Evolutionary conservation across 2,329 filamentous ascomycete species (phyloP), one percentile per base, ranked within the genome.

Genomic region (Fusarium siculi): DNA sequence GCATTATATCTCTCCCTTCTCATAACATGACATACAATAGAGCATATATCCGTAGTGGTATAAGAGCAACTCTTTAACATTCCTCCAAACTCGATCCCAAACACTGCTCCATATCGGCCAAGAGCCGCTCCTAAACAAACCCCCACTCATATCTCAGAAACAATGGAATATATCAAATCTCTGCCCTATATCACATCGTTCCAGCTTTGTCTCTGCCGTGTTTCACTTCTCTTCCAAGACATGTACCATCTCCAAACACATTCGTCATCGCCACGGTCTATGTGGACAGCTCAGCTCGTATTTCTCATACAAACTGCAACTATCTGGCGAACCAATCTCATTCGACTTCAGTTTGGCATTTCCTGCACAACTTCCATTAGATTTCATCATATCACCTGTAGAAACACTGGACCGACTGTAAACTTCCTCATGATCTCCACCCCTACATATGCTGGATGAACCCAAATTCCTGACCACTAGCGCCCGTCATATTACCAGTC

Each of bases 221-320:
- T 72, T 72, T 72, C 65, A 73, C 43, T 60, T 37, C 32, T 59
- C 70, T 73, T 44, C 53, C 53, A 68, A 71, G 47, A 71, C 66
- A 56, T 73, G 43, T 59, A n/a, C 44, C 47, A 73, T 70, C 37
- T 70, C 70, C 43, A 57, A 63, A 58, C 28, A 39, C 28, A 21
- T 30, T 37, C 56, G n/a, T 53, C 54, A 55, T 43, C 36, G 52
- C 61, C 39, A 47, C 11, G 25, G 19, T 28, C 53, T 42, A 59
- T 39, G 42, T 55, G 53, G 44, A 47, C 49, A 46, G 36, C 42
- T 42, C 44, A 46, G 36, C 42, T 42, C 44, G 32, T 28, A 32
- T 16, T 59, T 43, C 49, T 46, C 32, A 37, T 21, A 28, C 60
- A 39, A 25, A 28, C 39, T 34, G 25, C 37, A 32, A 43, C 37